These are phyloP conservation scores for Wickerhamiella musiphila DNA, from an alignment of 805 yeast species.

Conservation along the genomic window DNA sequence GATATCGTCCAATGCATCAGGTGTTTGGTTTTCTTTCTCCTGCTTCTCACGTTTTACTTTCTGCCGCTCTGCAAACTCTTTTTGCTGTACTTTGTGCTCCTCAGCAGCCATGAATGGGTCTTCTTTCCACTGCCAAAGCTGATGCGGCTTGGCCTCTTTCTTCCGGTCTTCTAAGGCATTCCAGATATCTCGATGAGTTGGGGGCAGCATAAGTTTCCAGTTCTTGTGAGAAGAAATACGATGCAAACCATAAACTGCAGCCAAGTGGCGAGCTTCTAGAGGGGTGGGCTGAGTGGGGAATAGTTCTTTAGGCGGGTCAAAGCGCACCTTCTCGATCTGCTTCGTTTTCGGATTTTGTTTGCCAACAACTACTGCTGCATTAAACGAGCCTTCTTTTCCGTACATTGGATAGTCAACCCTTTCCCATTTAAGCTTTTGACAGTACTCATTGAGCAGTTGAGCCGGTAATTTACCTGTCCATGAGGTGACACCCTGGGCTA, in stretches of 20 bases:
- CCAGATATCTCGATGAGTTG: slow-evolving; percentile 70
- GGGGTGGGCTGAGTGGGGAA: slow-evolving; percentile 60
- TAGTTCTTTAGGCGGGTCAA: slow-evolving; percentile 33
- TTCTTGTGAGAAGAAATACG: slow-evolving; percentile 67
- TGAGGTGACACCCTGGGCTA: slow-evolving; percentile 44
- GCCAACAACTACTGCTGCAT: slow-evolving; percentile 46
- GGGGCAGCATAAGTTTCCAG: slow-evolving; percentile 73
- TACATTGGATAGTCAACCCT: slow-evolving; percentile 57
- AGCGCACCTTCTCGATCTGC: slow-evolving; percentile 39
- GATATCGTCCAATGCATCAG: background rate
- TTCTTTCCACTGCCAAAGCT: slow-evolving; percentile 13
- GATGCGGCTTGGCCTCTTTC: slow-evolving; percentile 18
- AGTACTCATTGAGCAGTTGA: slow-evolving; percentile 66
- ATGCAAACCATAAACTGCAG: slow-evolving; percentile 77
- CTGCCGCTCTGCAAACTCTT: slow-evolving; percentile 4
- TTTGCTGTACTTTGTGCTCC: slow-evolving; percentile 29
- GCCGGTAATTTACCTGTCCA: slow-evolving; percentile 96
- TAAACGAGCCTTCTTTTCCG: slow-evolving; percentile 31
- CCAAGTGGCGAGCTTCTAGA: slow-evolving; percentile 74
- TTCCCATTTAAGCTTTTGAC: slow-evolving; percentile 81
- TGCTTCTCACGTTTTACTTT: slow-evolving; percentile 2
- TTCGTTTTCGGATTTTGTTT: slow-evolving; percentile 72
- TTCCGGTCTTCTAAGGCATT: slow-evolving; percentile 46
- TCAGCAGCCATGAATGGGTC: slow-evolving; percentile 63
- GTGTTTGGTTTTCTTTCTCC: background rate